Percentiles rank a stretch among this genome's conserved stretches.
These are phyloP conservation scores for Fusarium annulatum DNA, from an alignment of 2,329 filamentous ascomycete species.

Conservation along the genomic window DNA sequence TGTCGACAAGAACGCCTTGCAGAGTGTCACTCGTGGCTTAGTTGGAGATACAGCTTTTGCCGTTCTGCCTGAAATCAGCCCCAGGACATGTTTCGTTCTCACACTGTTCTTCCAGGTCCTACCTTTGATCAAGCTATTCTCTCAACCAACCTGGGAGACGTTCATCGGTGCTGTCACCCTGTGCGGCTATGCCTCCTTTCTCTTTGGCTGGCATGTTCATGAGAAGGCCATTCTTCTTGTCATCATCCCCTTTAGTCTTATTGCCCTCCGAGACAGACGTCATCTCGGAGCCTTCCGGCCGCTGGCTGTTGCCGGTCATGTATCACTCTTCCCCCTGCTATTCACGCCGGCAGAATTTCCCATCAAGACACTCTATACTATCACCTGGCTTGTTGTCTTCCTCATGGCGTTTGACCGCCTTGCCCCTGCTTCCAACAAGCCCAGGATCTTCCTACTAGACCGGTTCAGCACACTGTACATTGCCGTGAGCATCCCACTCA, in stretches of 20 bases:
- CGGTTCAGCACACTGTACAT: constrained; percentile 92
- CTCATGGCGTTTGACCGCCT: constrained; percentile 87
- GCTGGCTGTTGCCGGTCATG: constrained; percentile 90
- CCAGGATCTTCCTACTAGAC: constrained; percentile 90
- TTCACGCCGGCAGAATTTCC: constrained; percentile 95
- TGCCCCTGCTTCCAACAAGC: constrained; percentile 81
- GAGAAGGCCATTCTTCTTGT: constrained; percentile 96
- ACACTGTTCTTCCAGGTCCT: constrained; percentile 86
- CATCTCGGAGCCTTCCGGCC: constrained; percentile 93
- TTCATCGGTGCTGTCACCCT: constrained; percentile 92
- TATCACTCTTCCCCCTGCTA: constrained; percentile 92
- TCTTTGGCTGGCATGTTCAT: constrained; percentile 99
- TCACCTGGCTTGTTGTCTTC: constrained; percentile 91
- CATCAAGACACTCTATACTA: constrained; percentile 91
- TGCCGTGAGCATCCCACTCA: constrained; percentile 86
- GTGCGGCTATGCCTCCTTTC: constrained; percentile 94
- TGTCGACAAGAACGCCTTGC: constrained; percentile 78
- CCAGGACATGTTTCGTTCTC: constrained; percentile 81
- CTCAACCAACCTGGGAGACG: constrained; percentile 83
- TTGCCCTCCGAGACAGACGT: constrained; percentile 88
- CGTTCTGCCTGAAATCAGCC: constrained; percentile 86
- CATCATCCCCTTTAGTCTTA: constrained; percentile 93
- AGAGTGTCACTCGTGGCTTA: constrained; percentile 90
- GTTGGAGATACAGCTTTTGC: constrained; percentile 96
- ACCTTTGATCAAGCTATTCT: constrained; percentile 84